phyloP scores from a whole-genome alignment of 768 basidiomycete species.

The Chalciporus pseudorubinellus region DNA sequence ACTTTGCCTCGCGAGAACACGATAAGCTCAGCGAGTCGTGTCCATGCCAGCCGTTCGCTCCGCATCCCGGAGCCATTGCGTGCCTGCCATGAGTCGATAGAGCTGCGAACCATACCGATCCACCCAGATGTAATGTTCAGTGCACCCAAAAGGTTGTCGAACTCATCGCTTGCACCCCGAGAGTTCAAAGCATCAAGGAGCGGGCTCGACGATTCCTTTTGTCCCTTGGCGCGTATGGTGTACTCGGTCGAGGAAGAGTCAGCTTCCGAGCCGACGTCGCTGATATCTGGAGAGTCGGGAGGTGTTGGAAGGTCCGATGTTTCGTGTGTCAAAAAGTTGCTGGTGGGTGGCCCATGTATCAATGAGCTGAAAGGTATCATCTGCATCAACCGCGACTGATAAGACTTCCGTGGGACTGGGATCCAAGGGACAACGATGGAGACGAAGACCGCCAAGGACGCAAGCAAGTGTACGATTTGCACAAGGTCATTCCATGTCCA shows the following conservation, averaged over 20 bases:
- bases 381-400: conserved; percentile 23
- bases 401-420: conserved; percentile 25
- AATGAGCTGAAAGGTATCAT: conserved; percentile 26
- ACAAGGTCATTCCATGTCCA: conserved; percentile 54
- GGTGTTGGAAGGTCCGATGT: conserved; percentile 26
- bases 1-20: conserved; percentile 32
- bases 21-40: conserved; percentile 47
- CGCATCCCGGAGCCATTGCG: conserved; percentile 16
- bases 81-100: conserved; percentile 6
- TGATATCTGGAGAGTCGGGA: conserved; percentile 24
- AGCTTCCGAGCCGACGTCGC: conserved; percentile 26
- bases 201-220: conserved; percentile 12
- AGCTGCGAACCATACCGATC: conserved; percentile 34
- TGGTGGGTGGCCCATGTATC: conserved; percentile 3
- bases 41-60: conserved; percentile 49
- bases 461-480: conserved; percentile 64
- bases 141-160: conserved; percentile 36
- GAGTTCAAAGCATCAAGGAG: conserved; percentile 31
- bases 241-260: conserved; percentile 31
- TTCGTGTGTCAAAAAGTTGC: not conserved
- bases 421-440: conserved; percentile 53
- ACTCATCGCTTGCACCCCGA: conserved; percentile 40
- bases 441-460: conserved; percentile 60
- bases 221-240: conserved; percentile 18
- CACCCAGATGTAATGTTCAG: conserved; percentile 40